A percentile compares a stretch with the other conserved stretches of the same genome.
These are phyloP conservation scores for Angophora floribunda DNA, from an alignment of 345 rosid genomes.

Conservation along the genomic window DNA sequence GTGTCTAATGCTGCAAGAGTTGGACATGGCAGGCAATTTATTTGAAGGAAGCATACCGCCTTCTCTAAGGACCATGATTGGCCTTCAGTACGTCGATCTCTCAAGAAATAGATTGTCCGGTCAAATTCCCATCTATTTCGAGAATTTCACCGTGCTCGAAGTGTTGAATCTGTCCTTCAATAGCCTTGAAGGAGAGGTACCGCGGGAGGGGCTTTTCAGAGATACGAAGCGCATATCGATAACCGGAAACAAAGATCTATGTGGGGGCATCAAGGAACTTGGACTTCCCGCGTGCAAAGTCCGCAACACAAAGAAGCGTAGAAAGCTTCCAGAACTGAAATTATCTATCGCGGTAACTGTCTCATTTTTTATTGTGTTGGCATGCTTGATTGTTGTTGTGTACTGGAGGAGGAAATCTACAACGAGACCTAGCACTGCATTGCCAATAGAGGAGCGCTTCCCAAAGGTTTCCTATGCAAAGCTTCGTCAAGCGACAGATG, in stretches of 20 bases:
- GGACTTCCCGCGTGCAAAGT: neutral
- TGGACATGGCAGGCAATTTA: neutral
- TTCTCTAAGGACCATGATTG: neutral
- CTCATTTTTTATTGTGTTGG: neutral
- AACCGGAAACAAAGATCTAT: neutral
- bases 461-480: neutral
- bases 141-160: neutral
- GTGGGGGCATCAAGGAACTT: neutral
- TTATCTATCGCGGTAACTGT: neutral
- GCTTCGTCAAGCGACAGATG: neutral
- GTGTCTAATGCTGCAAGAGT: neutral
- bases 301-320: neutral
- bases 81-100: neutral
- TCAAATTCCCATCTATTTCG: neutral
- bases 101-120: neutral
- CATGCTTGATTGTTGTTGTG: neutral
- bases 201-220: neutral
- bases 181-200: neutral
- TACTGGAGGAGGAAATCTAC: neutral
- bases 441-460: neutral
- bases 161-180: neutral
- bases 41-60: neutral
- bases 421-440: neutral
- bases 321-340: neutral
- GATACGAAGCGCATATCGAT: neutral